Percentiles rank a stretch among this genome's conserved stretches.
Evolutionary conservation across 208 protist species (phyloP).

Genomic region (Leishmania guyanensis): DNA sequence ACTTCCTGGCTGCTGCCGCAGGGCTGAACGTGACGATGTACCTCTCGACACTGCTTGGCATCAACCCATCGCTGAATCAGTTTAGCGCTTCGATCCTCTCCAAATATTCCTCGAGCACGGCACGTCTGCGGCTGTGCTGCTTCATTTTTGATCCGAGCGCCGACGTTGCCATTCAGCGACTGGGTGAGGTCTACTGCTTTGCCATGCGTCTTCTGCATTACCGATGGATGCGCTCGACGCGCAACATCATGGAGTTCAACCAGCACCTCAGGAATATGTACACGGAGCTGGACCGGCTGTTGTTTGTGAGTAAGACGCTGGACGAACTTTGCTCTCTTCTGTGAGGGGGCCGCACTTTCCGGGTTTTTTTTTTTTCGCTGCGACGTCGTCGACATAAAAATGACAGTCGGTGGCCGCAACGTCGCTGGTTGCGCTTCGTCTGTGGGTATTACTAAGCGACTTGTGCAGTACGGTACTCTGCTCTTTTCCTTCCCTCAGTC

Average conservation of each 20-base stretch:
- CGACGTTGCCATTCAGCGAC: constrained; percentile 32
- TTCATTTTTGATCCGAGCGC: constrained; percentile 36
- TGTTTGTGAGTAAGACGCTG: constrained; percentile 37
- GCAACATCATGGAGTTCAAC: constrained; percentile 76
- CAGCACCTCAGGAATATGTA: constrained; percentile 40
- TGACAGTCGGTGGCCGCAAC: neutral
- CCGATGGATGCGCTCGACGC: constrained; percentile 47
- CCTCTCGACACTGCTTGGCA: constrained; percentile 52
- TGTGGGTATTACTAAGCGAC: neutral
- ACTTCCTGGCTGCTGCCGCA: constrained; percentile 64
- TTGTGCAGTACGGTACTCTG: neutral
- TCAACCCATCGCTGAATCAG: constrained; percentile 35
- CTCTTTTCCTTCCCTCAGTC: neutral
- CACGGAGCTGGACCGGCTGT: constrained; percentile 38
- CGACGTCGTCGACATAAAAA: neutral
- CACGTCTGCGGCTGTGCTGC: constrained; percentile 37
- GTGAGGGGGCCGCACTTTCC: neutral
- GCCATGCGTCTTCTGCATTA: constrained; percentile 54
- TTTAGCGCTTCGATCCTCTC: constrained; percentile 36
- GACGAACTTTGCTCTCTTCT: constrained; percentile 44
- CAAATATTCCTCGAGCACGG: constrained; percentile 32
- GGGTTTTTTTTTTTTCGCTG: neutral
- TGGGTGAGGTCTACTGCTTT: constrained; percentile 69
- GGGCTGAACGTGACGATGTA: constrained; percentile 84
- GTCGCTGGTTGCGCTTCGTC: neutral